Base-by-base conservation (phyloP, 1,284 basidiomycete genomes). In the Ceratobasidium sp. region DNA sequence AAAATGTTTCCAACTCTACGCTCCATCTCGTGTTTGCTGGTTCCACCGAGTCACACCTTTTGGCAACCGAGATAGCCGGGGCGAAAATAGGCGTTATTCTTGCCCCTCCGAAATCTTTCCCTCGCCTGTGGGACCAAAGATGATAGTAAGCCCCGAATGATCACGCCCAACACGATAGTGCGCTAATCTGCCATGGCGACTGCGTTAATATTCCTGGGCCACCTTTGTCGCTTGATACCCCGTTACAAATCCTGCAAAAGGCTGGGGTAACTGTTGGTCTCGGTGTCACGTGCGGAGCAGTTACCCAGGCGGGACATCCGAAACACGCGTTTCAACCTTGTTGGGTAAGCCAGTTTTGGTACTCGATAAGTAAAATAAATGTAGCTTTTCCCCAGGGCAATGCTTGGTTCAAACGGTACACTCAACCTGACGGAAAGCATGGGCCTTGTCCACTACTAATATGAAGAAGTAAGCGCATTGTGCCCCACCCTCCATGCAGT, bases 261-360 rank as follows among this genome's bases (percentile, higher is more conserved):
- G 86, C 90, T 65, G 90, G 90, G 48, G 90, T 96, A 24, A 88
- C 85, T 0, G 91, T 96, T 54, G 95, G 89, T 0, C 82, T 96
- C 51, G 90, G 90, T 72, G 43, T 46, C 14, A 46, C 61, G 2
- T 63, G 41, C 14, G 43, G 46, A 5, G 19, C 41, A 14, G 84
- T 91, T 37, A 81, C 83, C 56, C 85, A 88, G 75, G 58, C 54
- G 88, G 87, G 84, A 84, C 78, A 88, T 88, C 0, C 83, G 88
- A 22, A 91, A 90, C 76, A 84, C 88, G n/a, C 85, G 91, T 5
- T 92, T 91, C 81, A 91, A 93, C 76, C 82, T 88, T 66, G 85
- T 49, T 92, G 90, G 90, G 90, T 89, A 48, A 79, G 81, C 14
- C 31, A 29, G 6, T 76, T 74, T 78, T 34, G n/a, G 8, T 31